These are phyloP conservation scores for Penicillium sp. DNA, from an alignment of 2,329 filamentous ascomycete species.

Conservation along the genomic window DNA sequence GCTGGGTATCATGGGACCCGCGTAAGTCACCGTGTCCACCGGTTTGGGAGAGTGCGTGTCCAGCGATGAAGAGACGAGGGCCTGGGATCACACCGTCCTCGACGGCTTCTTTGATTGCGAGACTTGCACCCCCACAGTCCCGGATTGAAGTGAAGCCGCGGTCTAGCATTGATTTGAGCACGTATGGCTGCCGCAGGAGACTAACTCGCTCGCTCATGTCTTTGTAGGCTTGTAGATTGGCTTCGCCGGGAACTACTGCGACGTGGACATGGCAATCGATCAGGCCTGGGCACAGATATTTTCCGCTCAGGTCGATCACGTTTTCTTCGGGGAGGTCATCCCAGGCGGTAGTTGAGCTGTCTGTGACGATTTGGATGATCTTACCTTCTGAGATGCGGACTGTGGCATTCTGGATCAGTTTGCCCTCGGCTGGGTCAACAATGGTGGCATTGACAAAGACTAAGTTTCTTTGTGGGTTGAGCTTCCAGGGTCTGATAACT, in stretches of 20 bases:
- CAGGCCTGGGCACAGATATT: conserved; percentile 52
- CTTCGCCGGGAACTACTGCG: conserved; percentile 46
- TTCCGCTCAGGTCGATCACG: conserved; percentile 44
- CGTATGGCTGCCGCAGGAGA: conserved; percentile 23
- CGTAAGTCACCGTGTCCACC: conserved; percentile 59
- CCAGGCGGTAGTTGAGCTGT: neutral
- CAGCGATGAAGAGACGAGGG: conserved; percentile 57
- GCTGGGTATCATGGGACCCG: conserved; percentile 39
- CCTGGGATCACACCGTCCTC: conserved; percentile 57
- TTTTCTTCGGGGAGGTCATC: neutral
- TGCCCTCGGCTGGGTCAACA: conserved; percentile 19
- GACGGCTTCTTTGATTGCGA: conserved; percentile 55
- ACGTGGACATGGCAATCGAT: conserved; percentile 56
- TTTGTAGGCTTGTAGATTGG: conserved; percentile 21
- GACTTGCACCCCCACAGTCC: conserved; percentile 58
- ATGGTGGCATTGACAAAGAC: conserved; percentile 20
- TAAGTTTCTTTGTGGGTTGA: conserved; percentile 7
- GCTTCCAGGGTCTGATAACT: conserved; percentile 23
- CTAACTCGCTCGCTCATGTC: conserved; percentile 20
- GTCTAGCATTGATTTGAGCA: conserved; percentile 49
- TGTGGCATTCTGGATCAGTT: conserved; percentile 16
- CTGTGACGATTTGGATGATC: conserved; percentile 11
- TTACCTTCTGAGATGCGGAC: conserved; percentile 18
- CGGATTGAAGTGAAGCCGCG: conserved; percentile 61
- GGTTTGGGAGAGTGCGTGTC: conserved; percentile 57